These are phyloP conservation scores for Isatis tinctoria DNA, from an alignment of 345 rosid genomes.

Conservation along the genomic window DNA sequence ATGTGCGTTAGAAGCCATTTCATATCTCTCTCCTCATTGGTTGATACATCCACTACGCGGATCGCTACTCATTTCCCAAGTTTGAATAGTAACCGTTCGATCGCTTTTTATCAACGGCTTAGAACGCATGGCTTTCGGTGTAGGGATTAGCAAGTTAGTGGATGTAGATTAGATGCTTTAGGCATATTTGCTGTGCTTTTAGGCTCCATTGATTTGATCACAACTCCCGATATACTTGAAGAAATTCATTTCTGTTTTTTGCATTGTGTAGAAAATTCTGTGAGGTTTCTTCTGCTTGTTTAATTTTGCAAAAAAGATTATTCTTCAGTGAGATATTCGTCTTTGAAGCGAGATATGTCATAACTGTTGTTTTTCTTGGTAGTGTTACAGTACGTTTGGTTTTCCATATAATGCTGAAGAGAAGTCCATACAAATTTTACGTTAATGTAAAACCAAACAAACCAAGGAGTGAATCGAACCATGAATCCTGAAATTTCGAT, in stretches of 20 bases:
- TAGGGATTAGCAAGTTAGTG: slow-evolving; percentile 1
- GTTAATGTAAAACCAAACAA: not conserved
- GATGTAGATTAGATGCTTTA: slow-evolving; percentile 26
- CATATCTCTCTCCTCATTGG: slow-evolving; percentile 54
- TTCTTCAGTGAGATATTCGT: slow-evolving; percentile 23
- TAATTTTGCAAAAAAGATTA: not conserved
- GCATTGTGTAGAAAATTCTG: slow-evolving; percentile 31
- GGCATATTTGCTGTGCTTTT: slow-evolving; percentile 63
- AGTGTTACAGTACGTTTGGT: slow-evolving; percentile 24
- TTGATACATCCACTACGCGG: slow-evolving; percentile 37
- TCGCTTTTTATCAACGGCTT: slow-evolving; percentile 45
- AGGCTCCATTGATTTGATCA: slow-evolving; percentile 34
- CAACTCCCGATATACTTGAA: slow-evolving; percentile 27
- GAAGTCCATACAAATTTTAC: not conserved
- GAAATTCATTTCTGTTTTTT: slow-evolving; percentile 32
- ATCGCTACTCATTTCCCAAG: slow-evolving; percentile 26
- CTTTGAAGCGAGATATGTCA: slow-evolving; percentile 48
- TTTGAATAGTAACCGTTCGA: slow-evolving; percentile 66
- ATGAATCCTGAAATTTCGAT: not conserved
- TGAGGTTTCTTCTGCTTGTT: slow-evolving; percentile 45
- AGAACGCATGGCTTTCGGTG: not conserved
- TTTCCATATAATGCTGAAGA: not conserved
- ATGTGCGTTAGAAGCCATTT: slow-evolving; percentile 28
- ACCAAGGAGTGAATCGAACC: slow-evolving; percentile 4
- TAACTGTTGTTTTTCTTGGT: slow-evolving; percentile 40